Conservation (phyloP, 768 basidiomycete species). For the Amanita thiersii region DNA sequence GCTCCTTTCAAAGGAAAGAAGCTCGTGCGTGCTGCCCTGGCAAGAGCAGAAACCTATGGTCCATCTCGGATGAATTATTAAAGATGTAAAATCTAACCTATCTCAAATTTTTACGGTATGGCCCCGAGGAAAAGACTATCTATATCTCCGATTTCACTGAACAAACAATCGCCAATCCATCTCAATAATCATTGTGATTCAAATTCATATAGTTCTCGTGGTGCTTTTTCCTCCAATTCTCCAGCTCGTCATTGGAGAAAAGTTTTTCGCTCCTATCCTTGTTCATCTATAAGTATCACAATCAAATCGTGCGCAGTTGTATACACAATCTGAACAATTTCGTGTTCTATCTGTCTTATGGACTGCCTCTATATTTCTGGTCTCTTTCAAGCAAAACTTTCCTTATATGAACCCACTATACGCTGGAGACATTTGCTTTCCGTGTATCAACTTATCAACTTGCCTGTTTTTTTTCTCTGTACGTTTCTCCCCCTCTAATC, state of each 20-base stretch:
- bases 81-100: too few species aligned
- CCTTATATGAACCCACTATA: neutral
- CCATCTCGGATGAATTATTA: slow-evolving; percentile 48
- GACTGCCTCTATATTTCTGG: neutral
- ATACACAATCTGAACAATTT: slow-evolving; percentile 8
- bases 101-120: too few species aligned
- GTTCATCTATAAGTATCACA: neutral
- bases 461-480: neutral
- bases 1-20: slow-evolving; percentile 52
- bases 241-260: too few species aligned
- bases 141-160: too few species aligned
- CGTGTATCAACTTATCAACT: too few species aligned
- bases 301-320: slow-evolving; percentile 5
- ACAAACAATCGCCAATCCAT: too few species aligned
- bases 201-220: too few species aligned
- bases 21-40: slow-evolving; percentile 36
- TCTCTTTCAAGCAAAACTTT: neutral
- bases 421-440: neutral
- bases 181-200: too few species aligned
- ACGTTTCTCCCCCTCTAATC: too few species aligned
- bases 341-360: slow-evolving; percentile 5
- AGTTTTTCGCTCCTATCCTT: too few species aligned
- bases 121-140: too few species aligned
- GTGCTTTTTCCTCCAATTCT: too few species aligned
- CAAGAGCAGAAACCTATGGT: slow-evolving; percentile 64